Evolutionary conservation across 1,284 basidiomycete species (phyloP).

Genomic region (Microbotryum intermedium): DNA sequence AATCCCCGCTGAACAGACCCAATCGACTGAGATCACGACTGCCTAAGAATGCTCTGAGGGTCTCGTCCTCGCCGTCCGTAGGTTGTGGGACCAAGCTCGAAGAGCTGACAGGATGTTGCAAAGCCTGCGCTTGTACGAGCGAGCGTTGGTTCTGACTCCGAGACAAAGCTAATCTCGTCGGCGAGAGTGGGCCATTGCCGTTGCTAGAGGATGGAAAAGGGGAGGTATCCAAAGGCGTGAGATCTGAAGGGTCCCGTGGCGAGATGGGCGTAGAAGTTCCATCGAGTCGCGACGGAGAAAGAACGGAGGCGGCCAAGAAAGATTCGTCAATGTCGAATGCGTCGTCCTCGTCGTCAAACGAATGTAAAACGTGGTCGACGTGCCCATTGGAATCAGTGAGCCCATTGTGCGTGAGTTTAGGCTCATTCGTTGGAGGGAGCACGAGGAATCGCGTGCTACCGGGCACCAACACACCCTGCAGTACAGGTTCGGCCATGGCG

Average conservation of each 20-base stretch:
- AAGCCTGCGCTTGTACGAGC: background rate
- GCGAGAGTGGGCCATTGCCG: conserved; percentile 3
- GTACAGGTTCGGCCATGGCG: conserved; percentile 53
- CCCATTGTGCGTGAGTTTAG: conserved; percentile 36
- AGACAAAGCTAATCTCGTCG: background rate
- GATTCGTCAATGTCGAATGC: conserved; percentile 58
- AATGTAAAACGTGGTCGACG: conserved; percentile 14
- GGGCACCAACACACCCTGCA: conserved; percentile 55
- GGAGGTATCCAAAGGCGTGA: background rate
- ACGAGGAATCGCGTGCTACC: conserved; percentile 55
- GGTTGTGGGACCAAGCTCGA: conserved; percentile 9
- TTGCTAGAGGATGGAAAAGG: background rate
- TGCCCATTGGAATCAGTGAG: too few species aligned
- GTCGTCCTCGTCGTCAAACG: conserved; percentile 31
- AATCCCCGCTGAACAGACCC: conserved; percentile 75
- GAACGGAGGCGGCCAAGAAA: conserved; percentile 54
- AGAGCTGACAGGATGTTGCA: conserved; percentile 6
- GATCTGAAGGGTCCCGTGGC: conserved; percentile 18
- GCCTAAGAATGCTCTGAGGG: conserved; percentile 46
- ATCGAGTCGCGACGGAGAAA: conserved; percentile 20
- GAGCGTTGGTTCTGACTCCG: conserved; percentile 24
- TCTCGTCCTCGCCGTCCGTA: conserved; percentile 19
- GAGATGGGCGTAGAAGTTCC: conserved; percentile 14
- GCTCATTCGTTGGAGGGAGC: conserved; percentile 38
- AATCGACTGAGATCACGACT: conserved; percentile 59